Evolutionary conservation across 495 filamentous ascomycete genomes (phyloP), one percentile per base, ranked within the genome.

Genomic region (Acidiella bohemica): DNA sequence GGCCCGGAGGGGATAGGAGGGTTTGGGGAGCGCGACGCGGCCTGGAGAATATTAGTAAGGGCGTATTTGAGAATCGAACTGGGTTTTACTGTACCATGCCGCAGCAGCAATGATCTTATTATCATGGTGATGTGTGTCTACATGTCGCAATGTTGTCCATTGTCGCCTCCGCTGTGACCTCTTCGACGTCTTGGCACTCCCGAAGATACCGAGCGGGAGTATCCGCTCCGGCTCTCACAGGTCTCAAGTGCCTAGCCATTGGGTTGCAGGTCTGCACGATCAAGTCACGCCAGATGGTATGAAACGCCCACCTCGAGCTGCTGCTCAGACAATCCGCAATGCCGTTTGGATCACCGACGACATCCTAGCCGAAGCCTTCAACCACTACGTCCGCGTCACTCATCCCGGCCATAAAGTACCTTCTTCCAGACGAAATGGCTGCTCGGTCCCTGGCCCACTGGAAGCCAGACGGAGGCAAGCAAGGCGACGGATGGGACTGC

Each of bases 331-430:
- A 7, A 9, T 44, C 24, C 14, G 22, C 22, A 33, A 71, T 30
- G 53, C 67, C 46, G 53, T 72, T 22, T 76, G 72, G 70, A 64
- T 73, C 51, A 66, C 63, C 44, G 71, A 75, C 28, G 67, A 73
- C 36, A 42, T 70, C 22, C 63, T 75, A 7, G 53, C 62, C n/a
- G 55, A 61, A 6, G 64, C 67, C 5, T 66, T 71, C 36, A 57
- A 61, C 41, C 63, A 65, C 22, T 73, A 72, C 50, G 56, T 55
- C 16, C 59, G 61, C 31, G 52, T 58, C 12, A 59, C 57, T 14
- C 43, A 50, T 32, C 53, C 27, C 28, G 27, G 34, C 12, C 47
- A 60, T 22, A n/a, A n/a, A n/a, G n/a, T n/a, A n/a, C n/a, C n/a
- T n/a, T n/a, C n/a, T n/a, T 25, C 16, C 33, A 32, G 45, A 46